phyloP scores from a whole-genome alignment of 2,329 filamentous ascomycete species.

The Fusarium sp. region DNA sequence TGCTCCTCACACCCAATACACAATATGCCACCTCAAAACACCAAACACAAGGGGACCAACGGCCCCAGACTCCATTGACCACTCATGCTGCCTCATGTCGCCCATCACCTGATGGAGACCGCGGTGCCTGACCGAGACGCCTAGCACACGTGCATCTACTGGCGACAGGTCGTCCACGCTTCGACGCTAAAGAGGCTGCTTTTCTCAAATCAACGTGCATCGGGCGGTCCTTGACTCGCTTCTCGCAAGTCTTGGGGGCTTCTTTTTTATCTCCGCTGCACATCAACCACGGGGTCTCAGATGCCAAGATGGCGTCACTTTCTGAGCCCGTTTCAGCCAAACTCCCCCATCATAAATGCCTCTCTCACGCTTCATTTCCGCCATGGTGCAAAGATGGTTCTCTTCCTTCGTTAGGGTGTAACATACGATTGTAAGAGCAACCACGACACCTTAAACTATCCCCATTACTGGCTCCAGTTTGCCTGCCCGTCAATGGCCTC shows the following conservation, averaged over 20 bases:
- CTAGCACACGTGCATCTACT: conserved; percentile 36
- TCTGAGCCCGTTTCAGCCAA: neutral
- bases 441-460: neutral
- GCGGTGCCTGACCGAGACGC: conserved; percentile 6
- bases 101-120: conserved; percentile 5
- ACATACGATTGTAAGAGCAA: neutral
- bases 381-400: neutral
- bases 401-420: neutral
- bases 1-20: neutral
- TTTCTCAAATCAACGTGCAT: neutral
- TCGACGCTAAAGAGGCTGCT: neutral
- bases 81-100: conserved; percentile 3
- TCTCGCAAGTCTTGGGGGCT: neutral
- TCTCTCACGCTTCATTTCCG: neutral
- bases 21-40: neutral
- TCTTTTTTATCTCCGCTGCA: neutral
- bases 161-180: conserved; percentile 16
- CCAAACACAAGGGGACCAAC: neutral
- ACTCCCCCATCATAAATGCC: neutral
- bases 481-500: conserved; percentile 8
- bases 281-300: neutral
- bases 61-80: conserved; percentile 5
- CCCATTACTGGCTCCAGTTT: neutral
- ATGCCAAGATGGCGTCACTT: conserved; percentile 8
- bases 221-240: neutral